Percentiles rank a stretch among this genome's conserved stretches.
Conservation (phyloP, 768 basidiomycete genomes). For the Pisolithus orientalis region DNA sequence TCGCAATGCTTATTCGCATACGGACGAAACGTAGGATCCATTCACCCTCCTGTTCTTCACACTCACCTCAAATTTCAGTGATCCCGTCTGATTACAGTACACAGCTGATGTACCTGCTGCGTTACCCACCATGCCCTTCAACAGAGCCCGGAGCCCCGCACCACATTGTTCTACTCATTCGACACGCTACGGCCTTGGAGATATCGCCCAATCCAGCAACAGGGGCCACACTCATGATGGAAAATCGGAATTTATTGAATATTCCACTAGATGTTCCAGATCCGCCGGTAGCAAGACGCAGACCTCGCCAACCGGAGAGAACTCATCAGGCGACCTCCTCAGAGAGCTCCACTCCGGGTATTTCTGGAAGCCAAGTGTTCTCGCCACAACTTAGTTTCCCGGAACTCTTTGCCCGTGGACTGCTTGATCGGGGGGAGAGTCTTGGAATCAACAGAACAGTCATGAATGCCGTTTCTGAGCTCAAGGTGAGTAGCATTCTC, state of each 20-base stretch:
- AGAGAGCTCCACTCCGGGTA: constrained; percentile 12
- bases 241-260: constrained; percentile 74
- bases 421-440: constrained; percentile 72
- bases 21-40: constrained; percentile 69
- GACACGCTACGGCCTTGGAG: constrained; percentile 77
- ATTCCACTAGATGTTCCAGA: constrained; percentile 65
- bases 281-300: constrained; percentile 33
- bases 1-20: constrained; percentile 93
- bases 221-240: constrained; percentile 72
- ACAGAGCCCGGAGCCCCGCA: constrained; percentile 37
- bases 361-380: constrained; percentile 26
- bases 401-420: constrained; percentile 65
- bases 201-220: constrained; percentile 67
- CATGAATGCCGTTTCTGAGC: constrained; percentile 72
- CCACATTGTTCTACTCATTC: constrained; percentile 65
- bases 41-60: constrained; percentile 2
- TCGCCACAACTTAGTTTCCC: constrained; percentile 50
- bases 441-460: constrained; percentile 81
- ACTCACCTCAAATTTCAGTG: constrained; percentile 41
- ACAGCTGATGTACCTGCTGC: constrained; percentile 77
- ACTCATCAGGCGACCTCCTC: constrained; percentile 20
- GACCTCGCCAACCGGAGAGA: constrained; percentile 27
- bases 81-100: constrained; percentile 82
- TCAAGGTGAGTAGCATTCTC: constrained; percentile 46
- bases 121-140: constrained; percentile 57